phyloP scores from a whole-genome alignment of 2,329 filamentous ascomycete species.

The Cytospora piceicola region DNA sequence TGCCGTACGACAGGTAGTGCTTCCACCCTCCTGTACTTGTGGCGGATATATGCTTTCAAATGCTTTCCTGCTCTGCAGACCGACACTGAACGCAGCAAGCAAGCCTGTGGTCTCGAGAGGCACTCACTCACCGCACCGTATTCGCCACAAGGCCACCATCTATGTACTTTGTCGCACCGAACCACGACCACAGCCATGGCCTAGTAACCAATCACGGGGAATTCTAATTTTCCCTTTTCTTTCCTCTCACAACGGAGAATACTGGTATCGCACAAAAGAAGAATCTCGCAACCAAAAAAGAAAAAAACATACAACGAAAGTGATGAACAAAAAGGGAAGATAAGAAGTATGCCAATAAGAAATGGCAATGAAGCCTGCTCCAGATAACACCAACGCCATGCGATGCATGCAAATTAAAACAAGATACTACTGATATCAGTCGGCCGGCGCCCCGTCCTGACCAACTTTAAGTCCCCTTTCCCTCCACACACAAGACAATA shows the following conservation, averaged over 20 bases:
- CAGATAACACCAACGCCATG: conserved; percentile 24
- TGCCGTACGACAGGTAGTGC: neutral
- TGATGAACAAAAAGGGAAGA: neutral
- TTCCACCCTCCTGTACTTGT: neutral
- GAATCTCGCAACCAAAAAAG: neutral
- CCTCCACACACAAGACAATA: neutral
- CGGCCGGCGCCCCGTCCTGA: conserved; percentile 11
- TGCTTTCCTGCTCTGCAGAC: neutral
- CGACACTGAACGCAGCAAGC: neutral
- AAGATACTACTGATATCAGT: conserved; percentile 14
- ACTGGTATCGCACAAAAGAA: conserved; percentile 6
- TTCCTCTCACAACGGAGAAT: neutral
- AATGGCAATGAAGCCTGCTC: conserved; percentile 24
- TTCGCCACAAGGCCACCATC: neutral
- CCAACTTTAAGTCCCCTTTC: neutral
- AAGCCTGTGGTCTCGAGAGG: neutral
- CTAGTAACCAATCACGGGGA: neutral
- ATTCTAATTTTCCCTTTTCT: neutral
- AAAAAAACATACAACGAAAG: neutral
- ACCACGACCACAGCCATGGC: neutral
- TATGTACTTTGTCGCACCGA: neutral
- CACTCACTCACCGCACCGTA: neutral
- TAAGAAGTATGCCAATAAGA: neutral
- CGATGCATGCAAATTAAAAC: conserved; percentile 24
- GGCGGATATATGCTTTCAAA: neutral